phyloP scores from a whole-genome alignment of 2,329 filamentous ascomycete genomes.

The Calonectria fujianensis region DNA sequence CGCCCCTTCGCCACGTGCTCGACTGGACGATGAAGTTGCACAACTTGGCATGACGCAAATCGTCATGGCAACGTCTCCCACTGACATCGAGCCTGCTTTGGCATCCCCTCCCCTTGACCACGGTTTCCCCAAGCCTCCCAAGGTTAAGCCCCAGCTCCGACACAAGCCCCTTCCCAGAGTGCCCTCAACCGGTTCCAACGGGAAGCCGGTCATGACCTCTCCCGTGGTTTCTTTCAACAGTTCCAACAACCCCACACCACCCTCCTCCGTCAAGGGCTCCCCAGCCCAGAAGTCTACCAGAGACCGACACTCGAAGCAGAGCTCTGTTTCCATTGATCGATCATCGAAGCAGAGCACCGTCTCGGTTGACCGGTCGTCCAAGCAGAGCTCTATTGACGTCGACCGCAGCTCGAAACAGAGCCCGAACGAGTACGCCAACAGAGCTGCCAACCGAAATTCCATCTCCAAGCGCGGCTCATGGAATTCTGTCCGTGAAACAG shows the following conservation, averaged over 20 bases:
- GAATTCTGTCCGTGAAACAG: conserved; percentile 56
- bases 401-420: conserved; percentile 30
- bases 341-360: conserved; percentile 30
- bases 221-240: conserved; percentile 42
- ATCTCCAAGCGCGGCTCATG: conserved; percentile 60
- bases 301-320: conserved; percentile 30
- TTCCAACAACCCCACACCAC: conserved; percentile 56
- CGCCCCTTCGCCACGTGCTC: neutral
- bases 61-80: neutral
- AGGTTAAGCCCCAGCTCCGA: conserved; percentile 31
- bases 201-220: conserved; percentile 39
- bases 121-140: conserved; percentile 35
- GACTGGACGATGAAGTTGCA: conserved; percentile 3
- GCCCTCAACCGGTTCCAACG: conserved; percentile 27
- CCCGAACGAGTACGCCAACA: neutral
- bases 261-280: conserved; percentile 56
- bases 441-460: conserved; percentile 50
- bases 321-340: conserved; percentile 23
- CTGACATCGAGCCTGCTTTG: conserved; percentile 22
- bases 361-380: conserved; percentile 32
- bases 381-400: conserved; percentile 27
- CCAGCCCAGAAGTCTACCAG: conserved; percentile 50
- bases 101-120: conserved; percentile 33
- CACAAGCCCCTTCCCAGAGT: conserved; percentile 24
- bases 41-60: conserved; percentile 27